Base-by-base conservation (phyloP, 805 yeast species). In the Saccharomyces mikatae region DNA sequence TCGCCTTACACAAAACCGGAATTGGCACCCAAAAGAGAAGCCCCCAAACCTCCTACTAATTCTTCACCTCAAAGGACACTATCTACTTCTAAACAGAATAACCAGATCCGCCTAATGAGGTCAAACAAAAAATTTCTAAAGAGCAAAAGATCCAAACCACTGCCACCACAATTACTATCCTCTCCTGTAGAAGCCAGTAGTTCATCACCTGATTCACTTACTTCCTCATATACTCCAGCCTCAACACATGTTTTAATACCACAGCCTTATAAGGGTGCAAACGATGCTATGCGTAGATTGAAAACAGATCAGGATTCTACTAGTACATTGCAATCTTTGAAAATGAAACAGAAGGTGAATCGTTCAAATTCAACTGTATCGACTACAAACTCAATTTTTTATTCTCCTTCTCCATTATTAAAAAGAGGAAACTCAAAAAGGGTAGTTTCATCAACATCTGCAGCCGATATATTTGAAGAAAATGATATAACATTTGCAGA, bases 401-500 rank as follows among this genome's bases (percentile, higher is more conserved):
- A 59, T 11, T 52, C 64, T 2, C 61, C 69, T 2, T 67, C 71
- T 0, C 62, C 66, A 22, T 49, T 67, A 8, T 46, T 67, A 14
- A 66, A 65, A 32, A 60, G 71, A 41, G 63, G 63, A 1, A 66
- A 62, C 32, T 63, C 73, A 0, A 62, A 70, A 57, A 62, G 74
- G 41, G 64, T 72, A 10, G 66, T 70, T 1, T 70, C 74, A 0
- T 69, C 71, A 2, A 62, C 69, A 6, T 62, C 71, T 50, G 72
- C 72, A 21, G 73, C 69, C 4, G 86, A 80, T 61, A 79, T 81
- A 14, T 87, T 87, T 70, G 77, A 76, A 48, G 96, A 89, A 59
- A 87, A 87, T 62, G 79, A 76, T 2, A 79, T 89, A 31, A 80
- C 83, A 1, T 91, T 91, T 72, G 86, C 80, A n/a, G 83, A 79